A percentile compares a stretch with the other conserved stretches of the same genome.
Evolutionary conservation across 2,329 filamentous ascomycete species (phyloP).

Genomic region (Cordyceps pruinosa): DNA sequence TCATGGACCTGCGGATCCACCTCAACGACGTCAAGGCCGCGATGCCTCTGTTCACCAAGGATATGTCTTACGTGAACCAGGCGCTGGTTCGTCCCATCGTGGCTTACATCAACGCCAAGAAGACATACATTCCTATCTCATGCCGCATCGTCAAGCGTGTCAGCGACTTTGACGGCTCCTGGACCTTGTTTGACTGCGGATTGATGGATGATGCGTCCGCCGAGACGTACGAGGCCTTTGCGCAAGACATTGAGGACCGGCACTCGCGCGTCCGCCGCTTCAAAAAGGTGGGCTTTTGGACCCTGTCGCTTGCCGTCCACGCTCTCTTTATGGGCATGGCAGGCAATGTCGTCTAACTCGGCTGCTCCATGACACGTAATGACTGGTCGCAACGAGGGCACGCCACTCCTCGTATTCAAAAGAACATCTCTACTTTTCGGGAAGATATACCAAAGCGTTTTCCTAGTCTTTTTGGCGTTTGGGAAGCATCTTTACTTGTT

Average conservation of each 20-base stretch:
- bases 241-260: constrained; percentile 81
- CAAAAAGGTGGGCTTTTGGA: constrained; percentile 96
- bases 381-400: neutral
- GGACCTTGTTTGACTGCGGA: constrained; percentile 90
- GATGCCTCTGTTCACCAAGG: constrained; percentile 84
- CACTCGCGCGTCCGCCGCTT: constrained; percentile 79
- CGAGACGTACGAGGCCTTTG: constrained; percentile 93
- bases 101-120: constrained; percentile 93
- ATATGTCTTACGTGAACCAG: constrained; percentile 93
- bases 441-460: neutral
- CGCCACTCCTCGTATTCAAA: neutral
- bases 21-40: constrained; percentile 91
- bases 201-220: constrained; percentile 89
- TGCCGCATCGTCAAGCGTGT: constrained; percentile 89
- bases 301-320: constrained; percentile 82
- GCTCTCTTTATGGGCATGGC: constrained; percentile 93
- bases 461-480: neutral
- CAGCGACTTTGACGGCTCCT: constrained; percentile 87
- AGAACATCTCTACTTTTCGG: neutral
- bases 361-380: neutral
- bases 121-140: constrained; percentile 90
- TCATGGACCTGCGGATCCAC: constrained; percentile 92
- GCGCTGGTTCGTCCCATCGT: constrained; percentile 92
- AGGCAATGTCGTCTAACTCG: constrained; percentile 57
- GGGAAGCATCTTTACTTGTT: neutral